A percentile compares a stretch with the other conserved stretches of the same genome.
These are phyloP conservation scores for Zancudomyces culisetae DNA, from an alignment of 371 early-diverging fungal genomes.

Conservation along the genomic window DNA sequence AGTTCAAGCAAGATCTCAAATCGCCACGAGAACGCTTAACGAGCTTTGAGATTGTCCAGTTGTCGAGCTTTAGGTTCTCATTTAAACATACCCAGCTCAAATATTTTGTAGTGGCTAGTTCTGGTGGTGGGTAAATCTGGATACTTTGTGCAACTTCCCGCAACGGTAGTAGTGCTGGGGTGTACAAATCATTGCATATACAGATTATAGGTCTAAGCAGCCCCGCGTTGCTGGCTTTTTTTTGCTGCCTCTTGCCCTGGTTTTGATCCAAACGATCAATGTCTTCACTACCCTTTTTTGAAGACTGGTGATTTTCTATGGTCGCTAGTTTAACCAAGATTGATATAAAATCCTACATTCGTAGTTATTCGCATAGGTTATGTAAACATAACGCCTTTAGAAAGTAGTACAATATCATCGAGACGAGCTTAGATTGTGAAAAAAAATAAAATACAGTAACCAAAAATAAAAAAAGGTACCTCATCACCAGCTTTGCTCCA, in stretches of 20 bases:
- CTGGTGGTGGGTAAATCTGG: conserved; percentile 43
- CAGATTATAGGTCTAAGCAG: conserved; percentile 88
- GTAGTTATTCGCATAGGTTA: too few relatives aligned
- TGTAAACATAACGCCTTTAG: too few relatives aligned
- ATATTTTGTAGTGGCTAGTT: conserved; percentile 46
- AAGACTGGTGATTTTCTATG: conserved; percentile 5
- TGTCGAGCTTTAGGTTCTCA: conserved; percentile 56
- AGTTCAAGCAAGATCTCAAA: conserved; percentile 65
- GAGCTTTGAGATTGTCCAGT: conserved; percentile 49
- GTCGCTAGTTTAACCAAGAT: conserved; percentile 39
- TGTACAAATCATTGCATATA: conserved; percentile 92
- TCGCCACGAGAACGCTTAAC: conserved; percentile 68
- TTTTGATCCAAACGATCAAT: background rate
- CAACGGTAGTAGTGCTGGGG: conserved; percentile 71
- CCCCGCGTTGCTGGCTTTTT: conserved; percentile 21
- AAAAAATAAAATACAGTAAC: background rate
- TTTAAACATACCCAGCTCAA: conserved; percentile 58
- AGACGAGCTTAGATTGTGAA: background rate
- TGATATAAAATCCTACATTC: conserved; percentile 54
- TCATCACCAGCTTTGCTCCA: conserved; percentile 22
- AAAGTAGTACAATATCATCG: background rate
- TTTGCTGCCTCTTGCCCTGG: conserved; percentile 15
- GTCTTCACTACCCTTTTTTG: conserved; percentile 1
- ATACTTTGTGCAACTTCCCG: conserved; percentile 51
- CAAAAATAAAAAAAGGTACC: conserved; percentile 1